Evolutionary conservation across 768 basidiomycete species (phyloP), one percentile per base, ranked within the genome.

Genomic region (Arthromyces matolae): DNA sequence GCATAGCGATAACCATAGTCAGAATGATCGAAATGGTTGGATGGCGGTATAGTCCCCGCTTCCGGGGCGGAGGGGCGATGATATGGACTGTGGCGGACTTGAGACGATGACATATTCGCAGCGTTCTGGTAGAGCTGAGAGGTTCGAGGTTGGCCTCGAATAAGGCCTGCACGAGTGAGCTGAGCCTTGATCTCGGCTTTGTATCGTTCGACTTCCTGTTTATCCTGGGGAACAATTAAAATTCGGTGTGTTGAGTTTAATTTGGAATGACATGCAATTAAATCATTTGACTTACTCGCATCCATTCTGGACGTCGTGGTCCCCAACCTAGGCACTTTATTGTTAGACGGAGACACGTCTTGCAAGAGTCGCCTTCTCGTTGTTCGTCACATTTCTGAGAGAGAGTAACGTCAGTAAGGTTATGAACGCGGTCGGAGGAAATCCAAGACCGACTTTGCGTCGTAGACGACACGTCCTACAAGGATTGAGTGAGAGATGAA

Each of bases 241-340:
- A 29, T 9, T 37, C 22, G 32, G 38, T 13, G 33, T 27, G 40
- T 19, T 8, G 13, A 31, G 16, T 31, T 33, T 28, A 45, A 40
- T 34, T 37, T 36, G n/a, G 29, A 34, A 28, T 47, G 32, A 12
- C 33, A 31, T 38, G 19, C 18, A 19, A 39, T 51, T 32, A 45
- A 40, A 41, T 14, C 20, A 23, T 31, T 33, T 20, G 19, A 61
- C 69, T 61, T 55, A 91, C 88, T 56, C 87, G 71, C 87, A 91
- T 89, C 88, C 89, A 91, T 47, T 90, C 89, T n/a, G 89, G 89
- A 42, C 89, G 78, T 60, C 79, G 85, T 7, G 83, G 71, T 3
- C 89, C 89, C 89, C 89, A 92, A 10, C 89, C 89, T 4, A 92
- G 72, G 66, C 89, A 92, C 42, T 85, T 75, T 59, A 92, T 88